A percentile compares a stretch with the other conserved stretches of the same genome.
These are phyloP conservation scores for Lepraria neglecta DNA, from an alignment of 495 filamentous ascomycete genomes.

Conservation along the genomic window DNA sequence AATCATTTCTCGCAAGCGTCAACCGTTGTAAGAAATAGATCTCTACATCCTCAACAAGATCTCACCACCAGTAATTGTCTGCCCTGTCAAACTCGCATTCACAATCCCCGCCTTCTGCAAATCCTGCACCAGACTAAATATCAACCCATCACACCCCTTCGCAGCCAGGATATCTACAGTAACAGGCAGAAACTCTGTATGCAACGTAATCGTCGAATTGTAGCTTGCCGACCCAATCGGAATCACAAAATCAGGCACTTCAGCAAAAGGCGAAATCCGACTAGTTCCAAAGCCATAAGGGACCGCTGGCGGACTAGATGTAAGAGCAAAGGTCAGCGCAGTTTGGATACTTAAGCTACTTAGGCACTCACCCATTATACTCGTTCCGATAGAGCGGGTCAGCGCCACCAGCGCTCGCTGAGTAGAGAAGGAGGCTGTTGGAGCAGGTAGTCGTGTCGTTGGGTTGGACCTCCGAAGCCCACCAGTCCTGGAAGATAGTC, in stretches of 20 bases:
- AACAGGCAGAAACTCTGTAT: slow-evolving; percentile 53
- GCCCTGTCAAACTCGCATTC: slow-evolving; percentile 39
- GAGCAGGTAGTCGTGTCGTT: slow-evolving; percentile 38
- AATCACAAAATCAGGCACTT: slow-evolving; percentile 51
- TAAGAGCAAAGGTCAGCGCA: slow-evolving; percentile 27
- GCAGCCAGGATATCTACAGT: slow-evolving; percentile 53
- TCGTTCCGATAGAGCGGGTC: slow-evolving; percentile 34
- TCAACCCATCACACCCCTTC: slow-evolving; percentile 56
- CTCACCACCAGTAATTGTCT: slow-evolving; percentile 27
- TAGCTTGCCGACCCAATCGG: slow-evolving; percentile 52
- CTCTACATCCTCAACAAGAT: slow-evolving; percentile 16
- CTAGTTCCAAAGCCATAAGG: slow-evolving; percentile 43
- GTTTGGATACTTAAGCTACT: slow-evolving; percentile 31
- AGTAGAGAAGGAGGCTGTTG: slow-evolving; percentile 38
- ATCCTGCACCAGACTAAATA: slow-evolving; percentile 50
- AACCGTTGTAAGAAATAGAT: background rate
- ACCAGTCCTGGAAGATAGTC: slow-evolving; percentile 28
- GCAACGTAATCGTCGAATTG: slow-evolving; percentile 46
- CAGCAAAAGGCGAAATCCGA: slow-evolving; percentile 43
- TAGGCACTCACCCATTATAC: slow-evolving; percentile 20
- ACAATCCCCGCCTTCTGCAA: slow-evolving; percentile 47
- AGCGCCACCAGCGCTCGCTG: slow-evolving; percentile 27
- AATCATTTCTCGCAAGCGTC: background rate
- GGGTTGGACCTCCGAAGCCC: slow-evolving; percentile 34
- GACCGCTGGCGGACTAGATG: slow-evolving; percentile 21